Evolutionary conservation across 768 basidiomycete species (phyloP), one percentile per base, ranked within the genome.

Genomic region (Collybia sp.): DNA sequence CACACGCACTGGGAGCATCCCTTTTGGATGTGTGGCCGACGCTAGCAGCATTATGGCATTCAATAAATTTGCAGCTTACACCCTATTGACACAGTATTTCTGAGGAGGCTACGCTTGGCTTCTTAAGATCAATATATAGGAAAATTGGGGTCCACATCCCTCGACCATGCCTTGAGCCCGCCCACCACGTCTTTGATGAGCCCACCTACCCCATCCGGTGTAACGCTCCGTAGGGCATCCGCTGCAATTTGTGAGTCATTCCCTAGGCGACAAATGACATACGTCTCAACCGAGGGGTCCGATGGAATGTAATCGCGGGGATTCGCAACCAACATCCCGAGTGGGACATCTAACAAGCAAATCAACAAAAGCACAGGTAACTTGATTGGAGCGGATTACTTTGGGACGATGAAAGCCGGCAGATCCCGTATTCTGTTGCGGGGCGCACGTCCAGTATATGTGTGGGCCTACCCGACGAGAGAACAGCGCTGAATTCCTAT

Each of bases 181-280:
- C 94, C 93, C 6, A 88, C 68, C 3, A 94, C 72, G 63, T 95
- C 87, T 55, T 69, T 78, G 13, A 88, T 68, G 31, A 67, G 54
- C 5, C 49, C 41, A 5, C 58, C 49, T 2, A 43, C 57, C 12
- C 58, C 53, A 39, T 57, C 61, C 16, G 50, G 55, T 40, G 58
- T 55, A 6, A 65, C 68, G 13, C 56, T 58, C 46, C 76, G 63
- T 15, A 91, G 57, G 5, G 82, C 81, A 31, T 81, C 71, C 0
- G 82, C 93, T 25, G 93, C 95, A 15, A 90, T 76, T 61, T 92
- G 89, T 1, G 92, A 95, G 62, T 97, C 95, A 57, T 97, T 98
- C 4, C 95, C 94, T 16, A 92, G 70, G 25, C 91, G 77, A 64
- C 94, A 98, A 19, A 96, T 64, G 13, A 96, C 67, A 49, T 82